Percentiles rank a stretch among this genome's conserved stretches.
Evolutionary conservation across 1,284 basidiomycete genomes (phyloP).

Genomic region (Phenoliferia sp.): DNA sequence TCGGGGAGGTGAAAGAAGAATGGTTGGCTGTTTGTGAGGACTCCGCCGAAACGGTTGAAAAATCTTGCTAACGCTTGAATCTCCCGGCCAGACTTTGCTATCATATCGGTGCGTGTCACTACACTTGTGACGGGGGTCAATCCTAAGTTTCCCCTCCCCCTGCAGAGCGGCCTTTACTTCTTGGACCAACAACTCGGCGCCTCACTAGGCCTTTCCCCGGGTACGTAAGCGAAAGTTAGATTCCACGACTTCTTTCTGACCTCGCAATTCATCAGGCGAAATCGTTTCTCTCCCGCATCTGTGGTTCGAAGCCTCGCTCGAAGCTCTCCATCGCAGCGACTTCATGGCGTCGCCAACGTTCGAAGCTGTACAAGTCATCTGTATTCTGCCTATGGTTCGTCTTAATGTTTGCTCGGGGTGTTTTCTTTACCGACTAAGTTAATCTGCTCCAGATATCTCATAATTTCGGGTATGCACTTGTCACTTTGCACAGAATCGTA

Average conservation of each 20-base stretch:
- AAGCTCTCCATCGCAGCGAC: neutral
- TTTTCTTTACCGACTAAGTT: neutral
- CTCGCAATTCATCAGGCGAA: neutral
- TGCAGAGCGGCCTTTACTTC: neutral
- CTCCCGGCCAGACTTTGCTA: neutral
- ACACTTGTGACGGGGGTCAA: neutral
- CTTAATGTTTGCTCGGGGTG: neutral
- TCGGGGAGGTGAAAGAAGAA: neutral
- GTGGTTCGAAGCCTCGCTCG: neutral
- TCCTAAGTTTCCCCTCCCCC: neutral
- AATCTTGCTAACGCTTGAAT: neutral
- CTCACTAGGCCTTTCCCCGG: neutral
- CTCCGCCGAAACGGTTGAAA: neutral
- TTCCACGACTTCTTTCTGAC: neutral
- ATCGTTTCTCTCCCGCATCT: neutral
- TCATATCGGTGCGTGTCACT: neutral
- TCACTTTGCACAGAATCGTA: neutral
- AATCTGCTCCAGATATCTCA: neutral
- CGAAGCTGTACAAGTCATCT: neutral
- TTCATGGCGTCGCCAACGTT: neutral
- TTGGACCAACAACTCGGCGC: neutral
- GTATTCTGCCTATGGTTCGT: neutral
- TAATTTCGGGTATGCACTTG: neutral
- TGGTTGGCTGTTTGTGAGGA: neutral
- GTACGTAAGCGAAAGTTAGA: too few relatives aligned